These are phyloP conservation scores for Sporodiniella umbellata DNA, from an alignment of 371 early-diverging fungal species.

Conservation along the genomic window DNA sequence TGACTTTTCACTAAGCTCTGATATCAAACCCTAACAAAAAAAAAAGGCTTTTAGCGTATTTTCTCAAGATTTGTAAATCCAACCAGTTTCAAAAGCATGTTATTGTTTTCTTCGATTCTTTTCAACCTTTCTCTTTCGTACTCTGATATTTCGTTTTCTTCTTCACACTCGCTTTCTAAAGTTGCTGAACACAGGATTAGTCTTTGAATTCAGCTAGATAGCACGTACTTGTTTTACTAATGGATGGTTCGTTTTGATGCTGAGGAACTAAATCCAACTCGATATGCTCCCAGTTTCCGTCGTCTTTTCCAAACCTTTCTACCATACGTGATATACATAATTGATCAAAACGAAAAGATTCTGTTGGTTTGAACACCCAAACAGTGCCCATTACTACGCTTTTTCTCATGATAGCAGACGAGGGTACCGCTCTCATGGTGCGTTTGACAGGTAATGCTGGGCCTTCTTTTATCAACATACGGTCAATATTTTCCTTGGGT, in stretches of 20 bases:
- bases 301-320: constrained; percentile 82
- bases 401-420: constrained; percentile 76
- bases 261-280: constrained; percentile 36
- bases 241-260: not conserved
- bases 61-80: not conserved
- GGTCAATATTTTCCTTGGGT: constrained; percentile 49
- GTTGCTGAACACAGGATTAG: not conserved
- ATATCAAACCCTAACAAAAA: constrained; percentile 61
- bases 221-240: not conserved
- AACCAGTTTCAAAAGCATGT: constrained; percentile 62
- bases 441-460: not conserved
- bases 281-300: constrained; percentile 76
- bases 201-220: not conserved
- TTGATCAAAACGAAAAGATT: constrained; percentile 49
- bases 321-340: constrained; percentile 82
- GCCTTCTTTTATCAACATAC: constrained; percentile 48
- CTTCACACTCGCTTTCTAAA: not conserved
- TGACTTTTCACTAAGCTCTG: constrained; percentile 75
- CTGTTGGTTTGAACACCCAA: constrained; percentile 76
- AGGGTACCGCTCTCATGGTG: constrained; percentile 58
- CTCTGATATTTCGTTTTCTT: constrained; percentile 44
- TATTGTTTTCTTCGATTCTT: constrained; percentile 67
- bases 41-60: not conserved
- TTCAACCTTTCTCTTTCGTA: constrained; percentile 62
- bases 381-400: constrained; percentile 91